These are phyloP conservation scores for Neoboletus brunneissimus DNA, from an alignment of 768 basidiomycete genomes.

Conservation along the genomic window DNA sequence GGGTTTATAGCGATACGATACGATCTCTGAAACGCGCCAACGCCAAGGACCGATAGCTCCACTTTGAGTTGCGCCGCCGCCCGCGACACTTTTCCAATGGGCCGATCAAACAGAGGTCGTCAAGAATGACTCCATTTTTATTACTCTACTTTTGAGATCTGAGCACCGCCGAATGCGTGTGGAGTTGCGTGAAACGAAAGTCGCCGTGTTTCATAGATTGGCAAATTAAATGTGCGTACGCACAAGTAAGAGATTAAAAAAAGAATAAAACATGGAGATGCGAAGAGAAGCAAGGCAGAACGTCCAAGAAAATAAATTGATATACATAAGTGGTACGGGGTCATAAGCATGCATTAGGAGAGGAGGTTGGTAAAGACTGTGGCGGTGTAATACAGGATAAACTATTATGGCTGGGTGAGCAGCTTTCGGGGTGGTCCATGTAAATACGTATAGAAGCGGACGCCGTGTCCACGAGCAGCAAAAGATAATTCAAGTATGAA, in stretches of 20 bases:
- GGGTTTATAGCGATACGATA: no score
- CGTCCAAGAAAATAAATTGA: constrained; percentile 11
- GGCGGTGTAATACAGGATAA: constrained; percentile 12
- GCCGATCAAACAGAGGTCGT: no score
- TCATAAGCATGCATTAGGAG: constrained; percentile 11
- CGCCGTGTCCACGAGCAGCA: constrained; percentile 3
- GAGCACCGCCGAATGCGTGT: no score
- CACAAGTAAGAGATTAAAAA: not conserved
- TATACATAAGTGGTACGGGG: not conserved
- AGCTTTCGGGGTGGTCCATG: constrained; percentile 8
- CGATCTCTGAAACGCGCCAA: no score
- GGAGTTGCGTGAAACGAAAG: not conserved
- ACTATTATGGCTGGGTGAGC: constrained; percentile 11
- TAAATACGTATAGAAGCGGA: constrained; percentile 22
- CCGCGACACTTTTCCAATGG: no score
- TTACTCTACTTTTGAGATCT: no score
- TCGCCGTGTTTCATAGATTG: not conserved
- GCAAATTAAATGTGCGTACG: not conserved
- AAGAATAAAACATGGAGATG: not conserved
- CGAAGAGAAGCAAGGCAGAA: not conserved
- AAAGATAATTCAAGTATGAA: constrained; percentile 7
- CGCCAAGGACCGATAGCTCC: no score
- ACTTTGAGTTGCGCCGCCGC: no score
- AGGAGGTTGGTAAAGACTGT: not conserved
- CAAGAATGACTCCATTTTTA: no score